These are phyloP conservation scores for Fusarium papillatum DNA, from an alignment of 2,329 filamentous ascomycete species.

Conservation along the genomic window DNA sequence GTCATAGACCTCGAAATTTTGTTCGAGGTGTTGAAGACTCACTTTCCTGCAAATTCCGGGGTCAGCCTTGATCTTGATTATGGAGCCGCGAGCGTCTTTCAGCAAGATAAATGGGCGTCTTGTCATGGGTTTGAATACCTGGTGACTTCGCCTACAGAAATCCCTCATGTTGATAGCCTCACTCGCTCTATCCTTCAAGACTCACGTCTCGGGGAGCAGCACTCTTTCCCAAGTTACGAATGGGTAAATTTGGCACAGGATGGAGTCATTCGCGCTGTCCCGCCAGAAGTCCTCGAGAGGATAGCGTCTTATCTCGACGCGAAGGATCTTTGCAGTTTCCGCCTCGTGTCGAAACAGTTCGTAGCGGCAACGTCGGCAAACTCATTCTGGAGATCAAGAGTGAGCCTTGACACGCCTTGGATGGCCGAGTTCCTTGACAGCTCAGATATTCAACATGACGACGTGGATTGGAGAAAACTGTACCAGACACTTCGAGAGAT, in stretches of 20 bases:
- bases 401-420: neutral
- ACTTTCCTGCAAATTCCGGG: neutral
- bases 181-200: neutral
- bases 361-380: neutral
- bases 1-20: conserved; percentile 6
- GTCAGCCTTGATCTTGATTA: conserved; percentile 9
- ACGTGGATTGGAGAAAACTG: neutral
- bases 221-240: neutral
- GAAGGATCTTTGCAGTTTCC: neutral
- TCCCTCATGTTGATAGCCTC: neutral
- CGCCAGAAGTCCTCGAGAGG: neutral
- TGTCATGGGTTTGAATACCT: conserved; percentile 2
- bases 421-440: neutral
- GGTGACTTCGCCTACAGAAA: conserved; percentile 2
- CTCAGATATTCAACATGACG: neutral
- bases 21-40: conserved; percentile 3
- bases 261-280: neutral
- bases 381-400: neutral
- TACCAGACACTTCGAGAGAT: neutral
- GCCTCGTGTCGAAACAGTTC: neutral
- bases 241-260: neutral
- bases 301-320: neutral
- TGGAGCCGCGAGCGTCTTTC: neutral
- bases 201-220: neutral
- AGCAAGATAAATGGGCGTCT: conserved; percentile 2